A percentile compares a stretch with the other conserved stretches of the same genome.
Conservation (phyloP, 176 grass and related monocot species). For the Eleusine indica region DNA sequence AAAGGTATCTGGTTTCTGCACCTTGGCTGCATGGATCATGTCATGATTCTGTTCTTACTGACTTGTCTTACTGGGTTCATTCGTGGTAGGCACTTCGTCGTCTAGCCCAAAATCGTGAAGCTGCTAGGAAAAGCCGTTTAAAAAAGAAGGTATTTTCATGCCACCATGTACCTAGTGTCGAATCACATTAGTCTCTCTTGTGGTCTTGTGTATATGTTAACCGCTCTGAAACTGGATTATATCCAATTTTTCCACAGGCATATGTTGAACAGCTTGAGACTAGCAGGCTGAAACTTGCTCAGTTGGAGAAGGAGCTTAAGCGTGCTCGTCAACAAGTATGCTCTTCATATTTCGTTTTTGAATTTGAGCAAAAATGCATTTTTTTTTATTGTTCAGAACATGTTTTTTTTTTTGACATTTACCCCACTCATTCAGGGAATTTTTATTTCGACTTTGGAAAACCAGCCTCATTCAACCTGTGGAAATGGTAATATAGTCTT, state of each 20-base stretch:
- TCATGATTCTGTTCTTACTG: background rate
- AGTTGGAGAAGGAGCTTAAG: constrained; percentile 66
- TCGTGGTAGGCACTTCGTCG: constrained; percentile 64
- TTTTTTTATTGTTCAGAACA: background rate
- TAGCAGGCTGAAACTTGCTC: constrained; percentile 61
- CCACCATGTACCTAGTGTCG: background rate
- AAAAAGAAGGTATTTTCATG: constrained; percentile 70
- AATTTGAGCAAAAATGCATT: background rate
- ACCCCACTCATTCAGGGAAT: constrained; percentile 47
- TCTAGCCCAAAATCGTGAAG: constrained; percentile 96
- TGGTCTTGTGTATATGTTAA: background rate
- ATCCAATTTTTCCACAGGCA: constrained; percentile 40
- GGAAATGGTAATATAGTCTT: constrained; percentile 42
- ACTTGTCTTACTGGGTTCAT: constrained; percentile 34
- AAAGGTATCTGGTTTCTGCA: constrained; percentile 46
- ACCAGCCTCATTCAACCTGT: constrained; percentile 36
- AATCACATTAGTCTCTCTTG: background rate
- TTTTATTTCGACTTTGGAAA: constrained; percentile 45
- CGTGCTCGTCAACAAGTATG: constrained; percentile 59
- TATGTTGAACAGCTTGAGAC: constrained; percentile 70
- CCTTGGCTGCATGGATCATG: background rate
- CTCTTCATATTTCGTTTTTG: background rate
- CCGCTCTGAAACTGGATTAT: background rate
- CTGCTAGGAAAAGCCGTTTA: constrained; percentile 90
- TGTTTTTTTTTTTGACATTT: background rate